These are phyloP conservation scores for Alternaria angustiovoidea DNA, from an alignment of 2,329 filamentous ascomycete species.

Conservation along the genomic window DNA sequence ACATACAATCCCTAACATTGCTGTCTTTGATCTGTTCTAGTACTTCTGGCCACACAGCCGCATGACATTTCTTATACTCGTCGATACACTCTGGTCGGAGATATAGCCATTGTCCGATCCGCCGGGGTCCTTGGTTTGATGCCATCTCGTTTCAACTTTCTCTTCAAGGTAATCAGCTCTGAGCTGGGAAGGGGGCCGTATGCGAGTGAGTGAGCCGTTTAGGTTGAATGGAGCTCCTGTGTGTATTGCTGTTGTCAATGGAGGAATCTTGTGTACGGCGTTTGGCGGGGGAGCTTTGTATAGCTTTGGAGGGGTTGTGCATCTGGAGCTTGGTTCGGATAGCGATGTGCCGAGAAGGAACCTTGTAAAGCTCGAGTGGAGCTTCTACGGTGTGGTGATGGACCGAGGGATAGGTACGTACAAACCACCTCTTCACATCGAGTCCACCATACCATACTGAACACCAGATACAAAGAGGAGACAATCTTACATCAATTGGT, in stretches of 20 bases:
- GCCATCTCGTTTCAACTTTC: not conserved
- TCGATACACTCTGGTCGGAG: slow-evolving; percentile 72
- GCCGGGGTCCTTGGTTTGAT: slow-evolving; percentile 45
- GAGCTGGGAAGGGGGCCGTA: not conserved
- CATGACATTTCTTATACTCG: slow-evolving; percentile 78
- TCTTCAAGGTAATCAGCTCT: not conserved
- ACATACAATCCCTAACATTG: slow-evolving; percentile 72
- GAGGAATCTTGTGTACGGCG: not conserved
- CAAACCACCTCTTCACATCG: not conserved
- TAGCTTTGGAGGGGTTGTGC: slow-evolving; percentile 3
- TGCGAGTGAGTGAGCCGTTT: not conserved
- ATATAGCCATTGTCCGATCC: slow-evolving; percentile 76
- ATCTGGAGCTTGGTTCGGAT: slow-evolving; percentile 1
- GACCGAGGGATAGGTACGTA: not conserved
- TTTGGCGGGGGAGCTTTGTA: slow-evolving; percentile 1
- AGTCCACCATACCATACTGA: not conserved
- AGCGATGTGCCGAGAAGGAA: not conserved
- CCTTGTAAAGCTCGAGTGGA: not conserved
- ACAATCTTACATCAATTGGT: slow-evolving; percentile 1
- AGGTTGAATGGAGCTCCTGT: not conserved
- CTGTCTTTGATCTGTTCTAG: slow-evolving; percentile 77
- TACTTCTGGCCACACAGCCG: slow-evolving; percentile 79
- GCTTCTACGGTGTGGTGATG: not conserved
- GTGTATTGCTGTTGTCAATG: not conserved
- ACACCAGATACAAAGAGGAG: slow-evolving; percentile 2